phyloP scores from a whole-genome alignment of 192 early-diverging fungal genomes.

The Coemansia sp. region DNA sequence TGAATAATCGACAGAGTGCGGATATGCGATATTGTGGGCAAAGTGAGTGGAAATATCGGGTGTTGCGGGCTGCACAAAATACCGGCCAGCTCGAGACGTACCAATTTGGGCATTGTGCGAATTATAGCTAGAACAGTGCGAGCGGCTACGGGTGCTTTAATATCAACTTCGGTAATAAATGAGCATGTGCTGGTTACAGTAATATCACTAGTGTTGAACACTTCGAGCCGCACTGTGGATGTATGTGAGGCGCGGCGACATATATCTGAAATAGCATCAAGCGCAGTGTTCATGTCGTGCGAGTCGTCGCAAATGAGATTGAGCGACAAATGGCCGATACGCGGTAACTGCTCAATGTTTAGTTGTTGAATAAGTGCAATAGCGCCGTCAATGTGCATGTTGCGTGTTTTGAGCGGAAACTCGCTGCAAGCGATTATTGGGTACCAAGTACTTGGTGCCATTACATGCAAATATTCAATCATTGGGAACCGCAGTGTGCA shows the following conservation, averaged over 20 bases:
- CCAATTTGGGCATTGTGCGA: not conserved
- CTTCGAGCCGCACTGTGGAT: not conserved
- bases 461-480: not conserved
- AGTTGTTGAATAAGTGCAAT: not conserved
- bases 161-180: not conserved
- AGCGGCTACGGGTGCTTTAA: not conserved
- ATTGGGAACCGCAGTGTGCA: not conserved
- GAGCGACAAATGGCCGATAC: not conserved
- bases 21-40: not conserved
- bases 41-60: not conserved
- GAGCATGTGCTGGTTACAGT: not conserved
- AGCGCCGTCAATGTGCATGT: not conserved
- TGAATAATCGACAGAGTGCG: not conserved
- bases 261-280: not conserved
- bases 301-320: constrained; percentile 5
- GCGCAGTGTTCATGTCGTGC: not conserved
- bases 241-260: not conserved
- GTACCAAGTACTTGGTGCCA: not conserved
- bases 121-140: not conserved
- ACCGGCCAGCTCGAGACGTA: not conserved
- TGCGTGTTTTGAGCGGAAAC: not conserved
- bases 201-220: not conserved
- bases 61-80: not conserved
- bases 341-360: not conserved
- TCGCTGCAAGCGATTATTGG: not conserved